Evolutionary conservation across 2,329 filamentous ascomycete genomes (phyloP), one percentile per base, ranked within the genome.

Genomic region (Aureobasidium vineae): DNA sequence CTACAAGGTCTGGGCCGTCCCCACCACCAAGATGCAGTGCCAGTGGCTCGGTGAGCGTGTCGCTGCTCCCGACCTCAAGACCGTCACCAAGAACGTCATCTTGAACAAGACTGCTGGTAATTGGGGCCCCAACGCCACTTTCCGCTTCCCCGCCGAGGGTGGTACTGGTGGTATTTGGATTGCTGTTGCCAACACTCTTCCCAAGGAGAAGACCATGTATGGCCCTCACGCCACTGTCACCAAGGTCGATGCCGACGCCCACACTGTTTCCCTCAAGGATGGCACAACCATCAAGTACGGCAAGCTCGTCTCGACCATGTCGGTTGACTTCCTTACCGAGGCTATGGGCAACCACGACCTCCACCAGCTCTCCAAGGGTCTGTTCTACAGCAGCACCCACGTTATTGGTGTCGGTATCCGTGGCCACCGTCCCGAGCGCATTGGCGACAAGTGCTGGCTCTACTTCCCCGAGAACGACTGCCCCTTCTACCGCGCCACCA

Each of bases 401-500:
- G 94, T 99, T 75, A 90, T 99, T 73, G 95, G 95, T 80, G 91
- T 99, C 70, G 95, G 95, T 81, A 85, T 99, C 75, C 92, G 95
- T 76, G 95, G 95, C 71, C 86, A 85, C 75, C 91, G 95, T 72
- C 95, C 95, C 45, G 92, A 97, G 79, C 90, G 92, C 77, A 99
- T 99, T 73, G 95, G 95, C 71, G 95, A 99, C 84, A 99, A 98
- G 86, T 99, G 95, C 88, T 99, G 95, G 93, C 85, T 99, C 71
- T 99, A 99, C 87, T 99, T 98, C 88, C 95, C 95, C 70, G 95
- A 99, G 80, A 90, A 97, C 79, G 90, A 99, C 86, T 97, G 92
- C 84, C 92, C 92, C 77, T 99, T 99, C 86, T 99, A 99, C 86
- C 91, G 95, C 73, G 95, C 95, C 76, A 99, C 95, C 76, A 98